A percentile compares a stretch with the other conserved stretches of the same genome.
These are phyloP conservation scores for Oxalis stricta DNA, from an alignment of 441 rosid genomes.

Conservation along the genomic window DNA sequence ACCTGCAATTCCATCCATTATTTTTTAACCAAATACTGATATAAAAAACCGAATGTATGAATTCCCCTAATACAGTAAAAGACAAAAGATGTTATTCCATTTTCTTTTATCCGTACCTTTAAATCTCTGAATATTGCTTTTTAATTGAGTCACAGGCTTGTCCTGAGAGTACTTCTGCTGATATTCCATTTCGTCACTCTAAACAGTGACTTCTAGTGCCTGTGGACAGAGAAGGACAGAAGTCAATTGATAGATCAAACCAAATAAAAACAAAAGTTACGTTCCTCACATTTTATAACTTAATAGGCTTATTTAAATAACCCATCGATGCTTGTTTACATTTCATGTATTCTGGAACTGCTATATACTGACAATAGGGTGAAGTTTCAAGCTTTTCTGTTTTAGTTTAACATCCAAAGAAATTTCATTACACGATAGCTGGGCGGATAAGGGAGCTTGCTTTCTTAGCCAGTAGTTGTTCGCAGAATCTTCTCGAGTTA, in stretches of 20 bases:
- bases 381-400: too few relatives aligned
- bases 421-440: too few relatives aligned
- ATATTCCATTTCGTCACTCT: constrained; percentile 61
- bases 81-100: not conserved
- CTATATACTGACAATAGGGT: too few relatives aligned
- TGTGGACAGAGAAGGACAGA: constrained; percentile 6
- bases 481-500: too few relatives aligned
- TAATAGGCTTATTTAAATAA: too few relatives aligned
- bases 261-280: not conserved
- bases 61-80: not conserved
- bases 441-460: too few relatives aligned
- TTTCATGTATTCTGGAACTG: too few relatives aligned
- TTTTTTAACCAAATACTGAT: not conserved
- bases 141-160: too few relatives aligned
- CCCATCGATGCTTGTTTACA: too few relatives aligned
- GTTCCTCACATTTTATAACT: too few relatives aligned
- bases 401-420: too few relatives aligned
- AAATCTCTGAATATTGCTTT: constrained; percentile 85
- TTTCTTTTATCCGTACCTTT: constrained; percentile 61
- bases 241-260: not conserved
- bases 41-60: not conserved
- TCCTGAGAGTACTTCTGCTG: constrained; percentile 31
- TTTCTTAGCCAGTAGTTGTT: too few relatives aligned
- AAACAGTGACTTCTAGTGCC: constrained; percentile 20
- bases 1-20: constrained; percentile 29